These are phyloP conservation scores for Pseudogymnoascus sp. DNA, from an alignment of 2,329 filamentous ascomycete genomes.

Conservation along the genomic window DNA sequence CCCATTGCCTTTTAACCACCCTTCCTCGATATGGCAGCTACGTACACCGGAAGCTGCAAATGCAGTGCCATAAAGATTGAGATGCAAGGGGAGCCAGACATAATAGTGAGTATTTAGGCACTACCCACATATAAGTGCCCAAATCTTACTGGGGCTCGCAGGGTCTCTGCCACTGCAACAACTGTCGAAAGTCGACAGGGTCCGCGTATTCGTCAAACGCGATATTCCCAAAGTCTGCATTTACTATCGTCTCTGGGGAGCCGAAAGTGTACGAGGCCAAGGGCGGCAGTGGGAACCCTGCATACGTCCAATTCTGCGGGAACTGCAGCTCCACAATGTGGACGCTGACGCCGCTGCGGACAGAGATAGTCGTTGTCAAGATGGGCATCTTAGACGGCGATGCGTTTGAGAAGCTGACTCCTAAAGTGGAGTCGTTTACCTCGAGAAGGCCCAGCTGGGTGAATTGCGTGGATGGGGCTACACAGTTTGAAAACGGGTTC, in stretches of 20 bases:
- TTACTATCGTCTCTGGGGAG: neutral
- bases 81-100: neutral
- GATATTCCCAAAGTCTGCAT: neutral
- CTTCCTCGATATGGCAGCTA: neutral
- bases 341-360: neutral
- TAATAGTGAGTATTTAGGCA: neutral
- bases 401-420: neutral
- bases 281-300: neutral
- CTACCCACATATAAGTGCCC: neutral
- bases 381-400: neutral
- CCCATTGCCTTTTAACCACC: neutral
- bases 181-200: slow-evolving; percentile 3
- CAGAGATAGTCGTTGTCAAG: neutral
- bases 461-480: neutral
- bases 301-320: neutral
- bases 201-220: neutral
- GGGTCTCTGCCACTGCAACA: slow-evolving; percentile 1
- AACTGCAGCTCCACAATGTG: neutral
- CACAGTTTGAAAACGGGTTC: neutral
- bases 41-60: slow-evolving; percentile 1
- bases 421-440: neutral
- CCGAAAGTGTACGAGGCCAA: neutral
- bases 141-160: neutral
- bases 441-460: neutral
- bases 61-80: neutral